Conservation (phyloP, 1,284 basidiomycete species). For the Phylloporus sp. region DNA sequence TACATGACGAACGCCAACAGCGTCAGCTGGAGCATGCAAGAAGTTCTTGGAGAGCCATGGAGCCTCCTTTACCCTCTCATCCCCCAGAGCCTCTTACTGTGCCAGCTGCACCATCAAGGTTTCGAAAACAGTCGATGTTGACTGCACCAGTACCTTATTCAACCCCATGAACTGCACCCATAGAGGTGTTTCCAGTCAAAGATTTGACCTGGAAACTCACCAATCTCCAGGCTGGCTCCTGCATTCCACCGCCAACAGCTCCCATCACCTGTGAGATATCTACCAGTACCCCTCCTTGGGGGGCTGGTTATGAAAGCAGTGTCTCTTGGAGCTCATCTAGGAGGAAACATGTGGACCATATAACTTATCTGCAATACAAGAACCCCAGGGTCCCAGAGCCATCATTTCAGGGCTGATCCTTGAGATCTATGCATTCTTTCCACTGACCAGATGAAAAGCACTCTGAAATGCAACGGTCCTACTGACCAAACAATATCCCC, state of each 20-base stretch:
- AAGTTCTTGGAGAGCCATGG: conserved; percentile 19
- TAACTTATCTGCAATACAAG: conserved; percentile 25
- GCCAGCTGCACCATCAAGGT: conserved; percentile 13
- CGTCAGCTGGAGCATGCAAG: conserved; percentile 54
- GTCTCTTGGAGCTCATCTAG: conserved; percentile 29
- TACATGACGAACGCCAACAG: conserved; percentile 67
- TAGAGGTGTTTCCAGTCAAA: conserved; percentile 53
- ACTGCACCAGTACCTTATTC: conserved; percentile 26
- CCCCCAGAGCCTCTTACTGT: conserved; percentile 12
- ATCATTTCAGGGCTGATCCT: conserved; percentile 33
- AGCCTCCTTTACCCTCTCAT: conserved; percentile 13
- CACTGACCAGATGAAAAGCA: conserved; percentile 45
- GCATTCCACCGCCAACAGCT: conserved; percentile 20
- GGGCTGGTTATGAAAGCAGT: conserved; percentile 10
- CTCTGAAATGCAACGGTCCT: conserved; percentile 36
- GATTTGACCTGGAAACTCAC: conserved; percentile 63
- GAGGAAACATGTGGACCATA: conserved; percentile 26
- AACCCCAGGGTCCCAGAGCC: conserved; percentile 28
- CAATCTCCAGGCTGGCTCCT: conserved; percentile 46
- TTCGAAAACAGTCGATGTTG: conserved; percentile 37
- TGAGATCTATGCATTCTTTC: conserved; percentile 63
- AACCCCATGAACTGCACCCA: conserved; percentile 15
- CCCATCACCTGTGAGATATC: conserved; percentile 13
- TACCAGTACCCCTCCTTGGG: conserved; percentile 12
- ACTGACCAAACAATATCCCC: conserved; percentile 36